Percentiles rank a stretch among this genome's conserved stretches.
phyloP scores from a whole-genome alignment of 2,329 filamentous ascomycete species.

The Paecilomyces formosus region DNA sequence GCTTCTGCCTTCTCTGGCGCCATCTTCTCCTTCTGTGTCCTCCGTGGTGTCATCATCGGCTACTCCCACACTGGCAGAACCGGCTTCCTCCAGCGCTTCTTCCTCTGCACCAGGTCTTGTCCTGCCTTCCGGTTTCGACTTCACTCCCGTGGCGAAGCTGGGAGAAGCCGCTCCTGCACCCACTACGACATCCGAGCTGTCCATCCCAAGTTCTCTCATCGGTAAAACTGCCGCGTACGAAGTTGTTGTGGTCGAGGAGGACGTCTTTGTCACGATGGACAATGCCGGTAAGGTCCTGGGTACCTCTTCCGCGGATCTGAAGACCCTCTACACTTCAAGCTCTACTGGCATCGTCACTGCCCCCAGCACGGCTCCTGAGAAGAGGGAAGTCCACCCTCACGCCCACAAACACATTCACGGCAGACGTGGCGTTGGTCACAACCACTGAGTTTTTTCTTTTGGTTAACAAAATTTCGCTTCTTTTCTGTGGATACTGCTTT shows the following conservation, averaged over 20 bases:
- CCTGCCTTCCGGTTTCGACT: constrained; percentile 5
- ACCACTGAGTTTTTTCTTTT: background rate
- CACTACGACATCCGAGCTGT: background rate
- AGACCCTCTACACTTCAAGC: constrained; percentile 10
- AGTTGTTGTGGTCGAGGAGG: constrained; percentile 22
- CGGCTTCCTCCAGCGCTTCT: background rate
- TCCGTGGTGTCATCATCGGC: constrained; percentile 3
- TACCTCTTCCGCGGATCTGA: constrained; percentile 16
- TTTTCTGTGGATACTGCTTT: background rate
- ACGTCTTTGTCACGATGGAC: constrained; percentile 21
- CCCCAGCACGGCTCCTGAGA: constrained; percentile 12
- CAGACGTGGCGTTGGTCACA: constrained; percentile 17
- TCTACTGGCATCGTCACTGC: constrained; percentile 15
- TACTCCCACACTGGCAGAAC: constrained; percentile 1
- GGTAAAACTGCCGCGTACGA: constrained; percentile 14
- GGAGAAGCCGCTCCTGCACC: constrained; percentile 4
- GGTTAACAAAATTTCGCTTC: background rate
- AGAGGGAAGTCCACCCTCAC: constrained; percentile 11
- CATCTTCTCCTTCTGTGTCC: constrained; percentile 2
- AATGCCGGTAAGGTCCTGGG: constrained; percentile 14
- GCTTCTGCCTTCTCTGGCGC: no score
- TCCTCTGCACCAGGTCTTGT: background rate
- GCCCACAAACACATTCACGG: constrained; percentile 8
- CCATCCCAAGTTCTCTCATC: background rate
- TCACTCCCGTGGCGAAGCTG: constrained; percentile 16